These are phyloP conservation scores for Diaporthe vexans DNA, from an alignment of 2,329 filamentous ascomycete genomes.

Conservation along the genomic window DNA sequence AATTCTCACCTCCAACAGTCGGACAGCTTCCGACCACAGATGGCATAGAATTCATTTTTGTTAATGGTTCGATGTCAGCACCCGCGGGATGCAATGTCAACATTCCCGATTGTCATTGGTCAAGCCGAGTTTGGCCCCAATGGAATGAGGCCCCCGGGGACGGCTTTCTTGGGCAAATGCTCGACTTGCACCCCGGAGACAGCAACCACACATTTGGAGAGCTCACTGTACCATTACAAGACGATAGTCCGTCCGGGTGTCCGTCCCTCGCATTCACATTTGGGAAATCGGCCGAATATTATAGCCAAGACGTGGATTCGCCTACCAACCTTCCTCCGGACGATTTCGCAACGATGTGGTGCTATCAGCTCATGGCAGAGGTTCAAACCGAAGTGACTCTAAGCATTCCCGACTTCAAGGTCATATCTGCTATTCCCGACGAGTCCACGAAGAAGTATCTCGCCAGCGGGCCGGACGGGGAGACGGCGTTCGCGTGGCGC, in stretches of 20 bases:
- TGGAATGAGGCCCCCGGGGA: no score
- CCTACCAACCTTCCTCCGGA: no score
- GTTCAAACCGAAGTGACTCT: not conserved
- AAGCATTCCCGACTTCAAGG: not conserved
- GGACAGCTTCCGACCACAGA: no score
- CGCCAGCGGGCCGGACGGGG: not conserved
- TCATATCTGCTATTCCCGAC: not conserved
- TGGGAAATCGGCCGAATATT: not conserved
- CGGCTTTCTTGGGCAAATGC: not conserved
- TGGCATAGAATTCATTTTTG: no score
- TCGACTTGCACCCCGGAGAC: not conserved
- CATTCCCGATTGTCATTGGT: no score
- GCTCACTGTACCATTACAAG: not conserved
- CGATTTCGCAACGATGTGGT: slow-evolving; percentile 1
- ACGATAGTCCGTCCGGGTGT: not conserved
- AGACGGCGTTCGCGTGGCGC: not conserved
- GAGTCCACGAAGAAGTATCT: slow-evolving; percentile 2
- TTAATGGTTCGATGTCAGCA: not conserved
- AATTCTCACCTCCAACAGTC: not conserved
- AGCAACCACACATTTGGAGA: not conserved
- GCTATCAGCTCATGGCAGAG: slow-evolving; percentile 13
- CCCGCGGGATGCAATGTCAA: not conserved
- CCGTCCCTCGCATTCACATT: slow-evolving; percentile 4
- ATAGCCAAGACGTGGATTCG: no score
- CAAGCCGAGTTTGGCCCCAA: no score